Percentiles rank a stretch among this genome's conserved stretches.
Conservation (phyloP, 306 rosid genomes). For the Gynostemma pentaphyllum region DNA sequence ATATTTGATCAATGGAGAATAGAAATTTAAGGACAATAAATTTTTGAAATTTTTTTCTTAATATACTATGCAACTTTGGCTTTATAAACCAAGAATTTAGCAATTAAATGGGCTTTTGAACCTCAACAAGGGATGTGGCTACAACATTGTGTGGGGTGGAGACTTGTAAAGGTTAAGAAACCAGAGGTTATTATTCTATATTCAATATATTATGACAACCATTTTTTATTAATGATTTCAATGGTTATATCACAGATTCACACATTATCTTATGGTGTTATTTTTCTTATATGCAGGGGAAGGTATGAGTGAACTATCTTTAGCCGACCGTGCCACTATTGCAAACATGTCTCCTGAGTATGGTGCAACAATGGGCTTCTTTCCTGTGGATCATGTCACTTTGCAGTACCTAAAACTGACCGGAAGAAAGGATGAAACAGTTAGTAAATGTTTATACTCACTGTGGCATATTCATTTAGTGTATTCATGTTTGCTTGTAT, state of each 20-base stretch:
- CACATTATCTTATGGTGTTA: not conserved
- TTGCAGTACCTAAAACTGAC: slow-evolving; percentile 82
- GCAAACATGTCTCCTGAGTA: slow-evolving; percentile 97
- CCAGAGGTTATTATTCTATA: not conserved
- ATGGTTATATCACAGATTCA: not conserved
- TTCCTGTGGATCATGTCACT: slow-evolving; percentile 96
- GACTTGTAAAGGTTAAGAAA: not conserved
- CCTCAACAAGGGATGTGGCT: not conserved
- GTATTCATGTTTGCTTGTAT: slow-evolving; percentile 10
- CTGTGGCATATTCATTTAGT: not conserved
- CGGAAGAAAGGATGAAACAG: slow-evolving; percentile 80
- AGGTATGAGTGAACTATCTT: slow-evolving; percentile 79
- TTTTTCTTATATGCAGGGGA: slow-evolving; percentile 49
- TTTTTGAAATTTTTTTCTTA: not conserved
- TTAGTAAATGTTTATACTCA: slow-evolving; percentile 20
- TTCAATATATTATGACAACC: not conserved
- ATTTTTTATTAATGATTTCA: not conserved
- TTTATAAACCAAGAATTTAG: not conserved
- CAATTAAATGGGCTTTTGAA: not conserved
- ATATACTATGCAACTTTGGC: not conserved
- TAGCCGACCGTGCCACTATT: slow-evolving; percentile 94
- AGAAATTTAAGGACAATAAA: not conserved
- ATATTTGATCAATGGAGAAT: not conserved
- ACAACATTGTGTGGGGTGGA: not conserved
- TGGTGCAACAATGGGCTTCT: slow-evolving; percentile 98